Conservation (phyloP, 106 monocot species). For the Dioscorea dumetorum region DNA sequence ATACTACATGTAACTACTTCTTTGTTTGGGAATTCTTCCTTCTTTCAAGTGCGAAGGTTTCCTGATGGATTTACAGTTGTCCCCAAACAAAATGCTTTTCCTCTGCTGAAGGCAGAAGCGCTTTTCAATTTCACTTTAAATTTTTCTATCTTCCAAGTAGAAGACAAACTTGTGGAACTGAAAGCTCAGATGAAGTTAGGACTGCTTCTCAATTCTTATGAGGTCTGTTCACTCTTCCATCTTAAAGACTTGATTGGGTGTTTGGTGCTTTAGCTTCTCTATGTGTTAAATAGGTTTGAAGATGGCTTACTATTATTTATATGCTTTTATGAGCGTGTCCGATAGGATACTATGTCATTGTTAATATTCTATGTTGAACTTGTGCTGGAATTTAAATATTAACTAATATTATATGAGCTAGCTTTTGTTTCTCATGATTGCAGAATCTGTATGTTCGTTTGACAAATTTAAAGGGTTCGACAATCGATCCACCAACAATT, state of each 20-base stretch:
- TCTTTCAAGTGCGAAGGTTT: constrained; percentile 81
- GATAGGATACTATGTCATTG: not conserved
- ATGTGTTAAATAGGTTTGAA: too few relatives aligned
- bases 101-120: constrained; percentile 59
- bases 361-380: not conserved
- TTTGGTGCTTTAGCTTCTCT: not conserved
- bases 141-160: constrained; percentile 63
- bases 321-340: not conserved
- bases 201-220: constrained; percentile 63
- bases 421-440: constrained; percentile 13
- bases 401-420: not conserved
- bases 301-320: too few relatives aligned
- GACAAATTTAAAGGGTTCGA: constrained; percentile 85
- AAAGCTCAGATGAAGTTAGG: constrained; percentile 82
- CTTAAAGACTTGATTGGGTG: not conserved
- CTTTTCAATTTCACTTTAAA: constrained; percentile 90
- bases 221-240: constrained; percentile 37
- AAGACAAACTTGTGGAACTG: constrained; percentile 52
- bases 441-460: constrained; percentile 85
- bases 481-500: constrained; percentile 62
- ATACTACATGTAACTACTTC: constrained; percentile 56
- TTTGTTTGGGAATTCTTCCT: constrained; percentile 78
- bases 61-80: constrained; percentile 87
- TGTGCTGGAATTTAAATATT: not conserved
- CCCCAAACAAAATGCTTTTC: constrained; percentile 77